phyloP scores from a whole-genome alignment of 371 early-diverging fungal species.

The Quaeritorhiza haematococci region DNA sequence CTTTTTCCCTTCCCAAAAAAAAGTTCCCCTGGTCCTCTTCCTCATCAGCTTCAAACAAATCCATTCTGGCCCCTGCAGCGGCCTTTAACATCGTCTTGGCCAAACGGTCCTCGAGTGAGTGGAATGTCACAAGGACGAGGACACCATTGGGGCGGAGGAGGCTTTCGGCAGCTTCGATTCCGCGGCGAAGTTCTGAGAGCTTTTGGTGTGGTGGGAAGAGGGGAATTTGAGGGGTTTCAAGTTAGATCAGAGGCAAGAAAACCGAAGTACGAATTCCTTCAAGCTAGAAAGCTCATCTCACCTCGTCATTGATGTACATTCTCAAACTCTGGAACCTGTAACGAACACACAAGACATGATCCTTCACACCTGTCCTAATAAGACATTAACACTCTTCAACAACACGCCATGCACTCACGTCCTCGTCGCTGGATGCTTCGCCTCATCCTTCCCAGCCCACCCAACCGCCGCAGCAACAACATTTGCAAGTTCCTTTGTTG shows the following conservation, averaged over 20 bases:
- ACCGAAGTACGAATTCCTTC: too few relatives aligned
- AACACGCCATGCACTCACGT: constrained; percentile 35
- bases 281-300: too few relatives aligned
- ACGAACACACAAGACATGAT: constrained; percentile 22
- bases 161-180: constrained; percentile 46
- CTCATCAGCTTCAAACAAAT: too few relatives aligned
- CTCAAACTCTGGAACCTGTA: constrained; percentile 59
- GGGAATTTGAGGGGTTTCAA: neutral
- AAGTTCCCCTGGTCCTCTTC: neutral
- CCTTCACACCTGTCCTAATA: constrained; percentile 11
- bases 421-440: constrained; percentile 30
- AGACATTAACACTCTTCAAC: neutral
- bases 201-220: constrained; percentile 30
- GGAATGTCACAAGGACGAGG: constrained; percentile 63
- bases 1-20: too few relatives aligned
- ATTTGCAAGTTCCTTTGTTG: constrained; percentile 51
- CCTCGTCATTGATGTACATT: constrained; percentile 70
- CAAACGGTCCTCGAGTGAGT: constrained; percentile 68
- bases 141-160: constrained; percentile 51
- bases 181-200: constrained; percentile 48
- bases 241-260: too few relatives aligned
- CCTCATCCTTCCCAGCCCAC: neutral
- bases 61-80: too few relatives aligned
- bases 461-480: constrained; percentile 30
- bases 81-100: constrained; percentile 59